Evolutionary conservation across 2,329 filamentous ascomycete species (phyloP).

Genomic region (Zasmidium cellare): DNA sequence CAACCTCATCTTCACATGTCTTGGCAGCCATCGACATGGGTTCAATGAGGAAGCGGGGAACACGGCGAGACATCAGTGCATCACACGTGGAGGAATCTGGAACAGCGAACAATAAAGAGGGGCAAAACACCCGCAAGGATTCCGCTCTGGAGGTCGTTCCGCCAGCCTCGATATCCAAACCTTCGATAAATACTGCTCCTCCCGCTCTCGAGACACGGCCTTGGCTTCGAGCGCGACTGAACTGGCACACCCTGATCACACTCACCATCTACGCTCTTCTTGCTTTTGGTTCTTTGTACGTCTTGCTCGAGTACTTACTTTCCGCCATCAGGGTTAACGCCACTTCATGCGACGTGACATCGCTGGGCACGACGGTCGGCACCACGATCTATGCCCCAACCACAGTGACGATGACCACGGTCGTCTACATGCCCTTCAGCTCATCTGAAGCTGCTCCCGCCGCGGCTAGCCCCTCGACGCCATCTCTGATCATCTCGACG

Average conservation of each 20-base stretch:
- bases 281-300: constrained; percentile 25
- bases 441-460: constrained; percentile 5
- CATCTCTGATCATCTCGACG: constrained; percentile 15
- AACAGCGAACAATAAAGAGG: background rate
- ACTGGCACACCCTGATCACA: constrained; percentile 8
- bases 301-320: constrained; percentile 32
- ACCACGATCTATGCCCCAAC: constrained; percentile 31
- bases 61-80: background rate
- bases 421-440: background rate
- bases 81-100: background rate
- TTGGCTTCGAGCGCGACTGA: background rate
- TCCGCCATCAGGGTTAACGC: constrained; percentile 28
- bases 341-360: constrained; percentile 18
- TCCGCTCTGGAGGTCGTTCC: background rate
- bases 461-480: background rate
- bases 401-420: constrained; percentile 23
- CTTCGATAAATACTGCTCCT: background rate
- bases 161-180: background rate
- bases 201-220: background rate
- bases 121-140: background rate
- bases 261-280: constrained; percentile 23
- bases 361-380: constrained; percentile 5
- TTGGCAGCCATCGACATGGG: background rate
- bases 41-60: background rate
- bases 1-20: background rate